These are phyloP conservation scores for Mortierella sp. DNA, from an alignment of 371 early-diverging fungal genomes.

Conservation along the genomic window DNA sequence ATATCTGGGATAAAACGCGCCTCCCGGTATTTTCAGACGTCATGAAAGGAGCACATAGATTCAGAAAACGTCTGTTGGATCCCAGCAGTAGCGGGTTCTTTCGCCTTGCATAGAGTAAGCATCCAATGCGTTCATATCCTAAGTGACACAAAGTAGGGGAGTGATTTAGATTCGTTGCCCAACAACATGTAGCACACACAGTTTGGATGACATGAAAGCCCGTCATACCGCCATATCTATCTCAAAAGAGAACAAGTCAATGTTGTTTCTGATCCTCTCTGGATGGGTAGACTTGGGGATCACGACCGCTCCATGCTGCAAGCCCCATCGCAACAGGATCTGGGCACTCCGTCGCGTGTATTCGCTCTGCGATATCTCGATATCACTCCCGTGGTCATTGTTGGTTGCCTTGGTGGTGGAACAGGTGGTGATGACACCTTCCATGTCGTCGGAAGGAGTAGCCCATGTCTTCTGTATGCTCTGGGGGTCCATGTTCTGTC, in stretches of 20 bases:
- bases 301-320: slow-evolving; percentile 69
- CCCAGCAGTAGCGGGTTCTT: slow-evolving; percentile 79
- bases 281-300: slow-evolving; percentile 74
- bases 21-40: slow-evolving; percentile 19
- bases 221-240: slow-evolving; percentile 61
- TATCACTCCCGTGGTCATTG: slow-evolving; percentile 2
- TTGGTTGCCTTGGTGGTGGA: background rate
- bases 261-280: slow-evolving; percentile 66
- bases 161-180: too few relatives aligned
- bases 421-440: background rate
- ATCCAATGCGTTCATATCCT: slow-evolving; percentile 71
- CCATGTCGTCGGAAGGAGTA: too few relatives aligned
- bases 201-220: too few relatives aligned
- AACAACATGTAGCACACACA: background rate
- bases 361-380: background rate
- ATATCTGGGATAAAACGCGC: too few relatives aligned
- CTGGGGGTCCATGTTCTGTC: too few relatives aligned
- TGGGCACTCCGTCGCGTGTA: slow-evolving; percentile 65
- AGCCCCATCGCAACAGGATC: slow-evolving; percentile 83
- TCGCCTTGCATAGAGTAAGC: slow-evolving; percentile 49
- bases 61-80: slow-evolving; percentile 60
- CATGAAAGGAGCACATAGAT: background rate
- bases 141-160: too few relatives aligned
- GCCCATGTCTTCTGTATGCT: too few relatives aligned
- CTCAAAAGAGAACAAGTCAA: slow-evolving; percentile 57